These are phyloP conservation scores for Mortierella sp. DNA, from an alignment of 371 early-diverging fungal genomes.

Conservation along the genomic window DNA sequence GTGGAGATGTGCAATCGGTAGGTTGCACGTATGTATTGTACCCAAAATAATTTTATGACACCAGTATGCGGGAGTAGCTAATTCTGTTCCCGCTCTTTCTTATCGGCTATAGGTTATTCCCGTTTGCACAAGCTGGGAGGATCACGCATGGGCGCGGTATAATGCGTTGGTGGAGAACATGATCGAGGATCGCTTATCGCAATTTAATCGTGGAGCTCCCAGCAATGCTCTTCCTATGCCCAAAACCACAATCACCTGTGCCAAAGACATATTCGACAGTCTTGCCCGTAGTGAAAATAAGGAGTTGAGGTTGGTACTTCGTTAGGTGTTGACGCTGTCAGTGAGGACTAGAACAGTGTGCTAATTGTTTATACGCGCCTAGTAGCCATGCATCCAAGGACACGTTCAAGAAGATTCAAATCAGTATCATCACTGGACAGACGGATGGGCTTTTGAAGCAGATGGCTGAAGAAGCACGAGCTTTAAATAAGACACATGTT, in stretches of 20 bases:
- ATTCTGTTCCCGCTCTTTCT: no score
- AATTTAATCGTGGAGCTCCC: conserved; percentile 39
- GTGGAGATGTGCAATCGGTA: conserved; percentile 42
- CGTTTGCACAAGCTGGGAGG: conserved; percentile 51
- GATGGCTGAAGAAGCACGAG: conserved; percentile 31
- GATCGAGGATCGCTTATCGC: conserved; percentile 33
- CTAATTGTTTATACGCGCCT: neutral
- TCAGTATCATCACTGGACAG: conserved; percentile 43
- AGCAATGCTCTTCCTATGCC: conserved; percentile 33
- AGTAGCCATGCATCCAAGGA: conserved; percentile 33
- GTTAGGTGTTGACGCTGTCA: no score
- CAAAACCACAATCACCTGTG: conserved; percentile 8
- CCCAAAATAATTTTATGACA: no score
- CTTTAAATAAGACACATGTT: conserved; percentile 4
- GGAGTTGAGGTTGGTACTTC: conserved; percentile 17
- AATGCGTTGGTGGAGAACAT: conserved; percentile 47
- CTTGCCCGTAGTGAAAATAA: conserved; percentile 28
- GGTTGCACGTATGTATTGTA: neutral
- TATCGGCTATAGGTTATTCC: conserved; percentile 29
- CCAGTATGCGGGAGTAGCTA: no score
- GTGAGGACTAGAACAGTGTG: no score
- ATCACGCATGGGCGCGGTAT: conserved; percentile 52
- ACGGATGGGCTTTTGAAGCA: conserved; percentile 32
- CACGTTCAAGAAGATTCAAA: conserved; percentile 38
- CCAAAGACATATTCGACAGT: conserved; percentile 34